Percentiles rank a stretch among this genome's conserved stretches.
These are phyloP conservation scores for Alternaria tenuissima DNA, from an alignment of 2,329 filamentous ascomycete species.

Conservation along the genomic window DNA sequence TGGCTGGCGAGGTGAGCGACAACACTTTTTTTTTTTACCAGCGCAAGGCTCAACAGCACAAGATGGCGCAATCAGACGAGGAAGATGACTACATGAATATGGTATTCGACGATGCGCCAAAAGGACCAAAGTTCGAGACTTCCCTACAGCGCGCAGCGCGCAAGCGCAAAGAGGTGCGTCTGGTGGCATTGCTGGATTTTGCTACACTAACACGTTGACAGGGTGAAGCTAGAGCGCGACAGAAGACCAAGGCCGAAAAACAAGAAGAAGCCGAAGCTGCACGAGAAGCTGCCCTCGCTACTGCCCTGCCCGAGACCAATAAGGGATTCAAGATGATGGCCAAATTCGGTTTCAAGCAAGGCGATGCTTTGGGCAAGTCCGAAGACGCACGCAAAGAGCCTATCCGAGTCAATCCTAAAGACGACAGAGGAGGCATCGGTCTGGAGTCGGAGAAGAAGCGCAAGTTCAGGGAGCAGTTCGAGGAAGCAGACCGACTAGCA, in stretches of 20 bases:
- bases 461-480: slow-evolving; percentile 60
- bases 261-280: slow-evolving; percentile 75
- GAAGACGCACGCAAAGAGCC: slow-evolving; percentile 70
- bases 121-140: slow-evolving; percentile 63
- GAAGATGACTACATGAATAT: slow-evolving; percentile 99
- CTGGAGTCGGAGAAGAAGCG: slow-evolving; percentile 84
- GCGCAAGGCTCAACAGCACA: slow-evolving; percentile 1
- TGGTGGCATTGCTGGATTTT: not conserved
- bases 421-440: slow-evolving; percentile 83
- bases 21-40: slow-evolving; percentile 7
- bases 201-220: slow-evolving; percentile 26
- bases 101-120: slow-evolving; percentile 75
- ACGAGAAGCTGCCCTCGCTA: slow-evolving; percentile 78
- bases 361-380: slow-evolving; percentile 75
- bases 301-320: slow-evolving; percentile 74
- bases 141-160: slow-evolving; percentile 67
- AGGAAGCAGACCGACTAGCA: slow-evolving; percentile 40
- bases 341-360: slow-evolving; percentile 87
- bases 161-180: slow-evolving; percentile 59
- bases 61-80: slow-evolving; percentile 63
- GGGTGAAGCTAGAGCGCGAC: slow-evolving; percentile 41
- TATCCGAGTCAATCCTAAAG: slow-evolving; percentile 77
- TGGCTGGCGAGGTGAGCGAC: slow-evolving; percentile 9
- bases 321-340: slow-evolving; percentile 98
- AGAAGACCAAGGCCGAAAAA: slow-evolving; percentile 82